These are phyloP conservation scores for Xylaria longipes DNA, from an alignment of 495 filamentous ascomycete species.

Conservation along the genomic window DNA sequence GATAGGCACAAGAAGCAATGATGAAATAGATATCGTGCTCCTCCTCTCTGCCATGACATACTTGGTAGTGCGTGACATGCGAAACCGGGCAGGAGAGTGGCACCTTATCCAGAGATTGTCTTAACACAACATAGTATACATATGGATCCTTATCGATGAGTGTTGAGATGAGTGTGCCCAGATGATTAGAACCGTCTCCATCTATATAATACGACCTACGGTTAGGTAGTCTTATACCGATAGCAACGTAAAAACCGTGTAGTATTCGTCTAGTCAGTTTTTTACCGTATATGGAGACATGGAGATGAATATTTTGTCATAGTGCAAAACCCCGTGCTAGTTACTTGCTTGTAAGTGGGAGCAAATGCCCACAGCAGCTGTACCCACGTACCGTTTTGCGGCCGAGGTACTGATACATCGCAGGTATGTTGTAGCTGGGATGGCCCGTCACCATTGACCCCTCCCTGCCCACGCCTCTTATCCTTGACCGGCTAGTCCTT, in stretches of 20 bases:
- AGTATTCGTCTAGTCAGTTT: not conserved
- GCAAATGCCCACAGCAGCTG: not conserved
- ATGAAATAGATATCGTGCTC: constrained; percentile 10
- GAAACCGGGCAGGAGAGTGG: constrained; percentile 11
- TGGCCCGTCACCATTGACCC: constrained; percentile 19
- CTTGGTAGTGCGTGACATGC: not conserved
- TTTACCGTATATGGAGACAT: constrained; percentile 1
- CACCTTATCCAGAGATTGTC: not conserved
- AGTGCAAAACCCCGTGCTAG: not conserved
- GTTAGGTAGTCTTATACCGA: not conserved
- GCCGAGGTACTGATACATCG: constrained; percentile 6
- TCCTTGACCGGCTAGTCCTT: constrained; percentile 21
- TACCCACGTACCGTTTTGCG: not conserved
- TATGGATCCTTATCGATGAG: constrained; percentile 6
- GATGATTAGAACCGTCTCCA: not conserved
- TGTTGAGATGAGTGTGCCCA: constrained; percentile 1
- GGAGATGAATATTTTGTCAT: not conserved
- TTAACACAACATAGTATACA: constrained; percentile 4
- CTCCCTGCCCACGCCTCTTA: constrained; percentile 19
- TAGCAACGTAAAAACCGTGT: not conserved
- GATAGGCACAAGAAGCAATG: constrained; percentile 8
- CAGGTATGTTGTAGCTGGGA: constrained; percentile 13
- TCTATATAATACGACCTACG: not conserved
- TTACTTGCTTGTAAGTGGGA: not conserved
- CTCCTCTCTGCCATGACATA: not conserved